These are phyloP conservation scores for Gossypium davidsonii DNA, from an alignment of 441 rosid genomes.

Conservation along the genomic window DNA sequence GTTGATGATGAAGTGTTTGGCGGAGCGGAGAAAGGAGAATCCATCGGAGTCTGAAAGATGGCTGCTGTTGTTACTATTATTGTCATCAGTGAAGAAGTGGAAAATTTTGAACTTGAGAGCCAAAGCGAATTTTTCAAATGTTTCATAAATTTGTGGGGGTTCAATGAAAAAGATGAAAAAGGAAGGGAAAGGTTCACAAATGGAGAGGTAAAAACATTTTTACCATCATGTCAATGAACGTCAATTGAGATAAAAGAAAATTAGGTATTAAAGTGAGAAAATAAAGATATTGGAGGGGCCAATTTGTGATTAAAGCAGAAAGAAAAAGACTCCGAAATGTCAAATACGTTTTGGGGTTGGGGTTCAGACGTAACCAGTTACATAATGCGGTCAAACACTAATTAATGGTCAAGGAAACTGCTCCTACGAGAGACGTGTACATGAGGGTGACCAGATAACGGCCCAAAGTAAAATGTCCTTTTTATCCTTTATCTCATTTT, in stretches of 20 bases:
- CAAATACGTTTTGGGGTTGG: no score
- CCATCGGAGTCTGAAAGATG: constrained; percentile 36
- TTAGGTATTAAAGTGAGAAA: no score
- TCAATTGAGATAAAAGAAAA: no score
- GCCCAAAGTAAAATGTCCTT: background rate
- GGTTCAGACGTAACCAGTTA: background rate
- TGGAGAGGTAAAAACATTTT: no score
- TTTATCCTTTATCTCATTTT: background rate
- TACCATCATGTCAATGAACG: no score
- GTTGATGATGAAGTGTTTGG: constrained; percentile 80
- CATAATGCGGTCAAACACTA: background rate
- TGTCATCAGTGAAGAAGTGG: constrained; percentile 74
- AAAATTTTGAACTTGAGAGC: constrained; percentile 82
- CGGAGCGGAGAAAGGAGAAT: constrained; percentile 62
- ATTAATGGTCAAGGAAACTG: background rate
- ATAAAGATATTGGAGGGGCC: no score
- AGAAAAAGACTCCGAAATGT: background rate
- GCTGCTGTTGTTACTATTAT: constrained; percentile 18
- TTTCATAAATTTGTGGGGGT: constrained; percentile 71
- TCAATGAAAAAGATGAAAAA: background rate
- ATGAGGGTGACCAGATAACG: background rate
- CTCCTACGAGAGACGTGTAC: background rate
- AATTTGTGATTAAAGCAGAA: no score
- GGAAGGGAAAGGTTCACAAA: background rate
- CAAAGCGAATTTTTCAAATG: constrained; percentile 81